A percentile compares a stretch with the other conserved stretches of the same genome.
Evolutionary conservation across 2,329 filamentous ascomycete species (phyloP).

Genomic region (Dactylellina parvicollis): DNA sequence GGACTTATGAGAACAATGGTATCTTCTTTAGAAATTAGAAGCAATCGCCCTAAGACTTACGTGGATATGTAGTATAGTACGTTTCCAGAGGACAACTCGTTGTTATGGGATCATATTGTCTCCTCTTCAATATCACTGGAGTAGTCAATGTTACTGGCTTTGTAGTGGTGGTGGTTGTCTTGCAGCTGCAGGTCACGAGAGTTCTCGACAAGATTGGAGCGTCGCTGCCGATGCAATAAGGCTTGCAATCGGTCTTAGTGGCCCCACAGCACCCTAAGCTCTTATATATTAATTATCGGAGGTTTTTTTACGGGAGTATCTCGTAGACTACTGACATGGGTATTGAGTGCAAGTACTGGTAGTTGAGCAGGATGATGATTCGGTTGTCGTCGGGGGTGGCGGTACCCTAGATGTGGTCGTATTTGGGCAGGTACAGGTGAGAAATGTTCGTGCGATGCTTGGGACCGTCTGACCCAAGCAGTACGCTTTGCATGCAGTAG

Average conservation of each 20-base stretch:
- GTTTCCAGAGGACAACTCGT: slow-evolving; percentile 37
- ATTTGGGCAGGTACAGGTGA: slow-evolving; percentile 6
- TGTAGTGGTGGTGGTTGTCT: neutral
- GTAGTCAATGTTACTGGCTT: neutral
- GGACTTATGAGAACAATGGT: neutral
- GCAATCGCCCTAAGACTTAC: slow-evolving; percentile 1
- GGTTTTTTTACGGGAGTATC: neutral
- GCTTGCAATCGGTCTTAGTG: slow-evolving; percentile 22
- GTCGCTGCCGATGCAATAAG: slow-evolving; percentile 10
- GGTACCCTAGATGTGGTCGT: neutral
- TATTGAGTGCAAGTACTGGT: slow-evolving; percentile 10
- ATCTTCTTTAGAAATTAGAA: neutral
- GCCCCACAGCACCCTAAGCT: slow-evolving; percentile 12
- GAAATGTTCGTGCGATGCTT: too few relatives aligned
- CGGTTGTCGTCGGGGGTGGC: neutral
- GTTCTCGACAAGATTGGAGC: neutral
- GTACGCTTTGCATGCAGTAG: slow-evolving; percentile 13
- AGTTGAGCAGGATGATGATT: neutral
- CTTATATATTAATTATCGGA: neutral
- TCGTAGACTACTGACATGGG: neutral
- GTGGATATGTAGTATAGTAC: slow-evolving; percentile 40
- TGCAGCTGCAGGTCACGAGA: neutral
- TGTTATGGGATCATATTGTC: slow-evolving; percentile 2
- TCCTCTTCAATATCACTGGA: neutral
- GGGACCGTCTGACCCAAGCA: slow-evolving; percentile 4